These are phyloP conservation scores for Lactarius sanguifluus DNA, from an alignment of 768 basidiomycete genomes.

Conservation along the genomic window DNA sequence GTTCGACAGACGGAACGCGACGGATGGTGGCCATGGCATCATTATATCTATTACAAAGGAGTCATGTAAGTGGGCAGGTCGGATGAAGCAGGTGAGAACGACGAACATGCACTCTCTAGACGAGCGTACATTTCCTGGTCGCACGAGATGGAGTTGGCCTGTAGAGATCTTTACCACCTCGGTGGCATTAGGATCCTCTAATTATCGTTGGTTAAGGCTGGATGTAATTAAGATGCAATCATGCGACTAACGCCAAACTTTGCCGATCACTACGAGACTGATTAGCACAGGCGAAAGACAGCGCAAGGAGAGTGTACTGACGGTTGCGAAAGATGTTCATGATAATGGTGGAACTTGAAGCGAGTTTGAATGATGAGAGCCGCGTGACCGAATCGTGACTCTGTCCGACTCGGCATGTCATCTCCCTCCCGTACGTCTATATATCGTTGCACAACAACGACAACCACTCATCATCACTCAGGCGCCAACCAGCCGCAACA, in stretches of 20 bases:
- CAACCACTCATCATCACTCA: neutral
- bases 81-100: neutral
- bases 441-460: neutral
- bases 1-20: slow-evolving; percentile 71
- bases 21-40: slow-evolving; percentile 95
- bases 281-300: slow-evolving; percentile 31
- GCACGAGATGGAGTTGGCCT: slow-evolving; percentile 87
- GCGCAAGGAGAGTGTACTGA: slow-evolving; percentile 42
- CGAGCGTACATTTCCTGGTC: slow-evolving; percentile 87
- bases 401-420: slow-evolving; percentile 6
- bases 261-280: slow-evolving; percentile 60
- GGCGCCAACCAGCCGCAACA: slow-evolving; percentile 5
- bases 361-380: slow-evolving; percentile 23
- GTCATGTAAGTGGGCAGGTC: slow-evolving; percentile 2
- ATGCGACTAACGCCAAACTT: slow-evolving; percentile 85
- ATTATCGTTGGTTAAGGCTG: slow-evolving; percentile 33
- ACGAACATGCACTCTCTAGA: slow-evolving; percentile 97
- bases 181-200: slow-evolving; percentile 91
- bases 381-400: slow-evolving; percentile 23
- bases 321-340: slow-evolving; percentile 88
- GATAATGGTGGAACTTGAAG: slow-evolving; percentile 32
- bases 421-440: slow-evolving; percentile 21
- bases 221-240: slow-evolving; percentile 1
- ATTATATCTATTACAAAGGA: slow-evolving; percentile 64
- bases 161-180: slow-evolving; percentile 94